Conservation (phyloP, 2,329 filamentous ascomycete species). For the Xylariales sp. region DNA sequence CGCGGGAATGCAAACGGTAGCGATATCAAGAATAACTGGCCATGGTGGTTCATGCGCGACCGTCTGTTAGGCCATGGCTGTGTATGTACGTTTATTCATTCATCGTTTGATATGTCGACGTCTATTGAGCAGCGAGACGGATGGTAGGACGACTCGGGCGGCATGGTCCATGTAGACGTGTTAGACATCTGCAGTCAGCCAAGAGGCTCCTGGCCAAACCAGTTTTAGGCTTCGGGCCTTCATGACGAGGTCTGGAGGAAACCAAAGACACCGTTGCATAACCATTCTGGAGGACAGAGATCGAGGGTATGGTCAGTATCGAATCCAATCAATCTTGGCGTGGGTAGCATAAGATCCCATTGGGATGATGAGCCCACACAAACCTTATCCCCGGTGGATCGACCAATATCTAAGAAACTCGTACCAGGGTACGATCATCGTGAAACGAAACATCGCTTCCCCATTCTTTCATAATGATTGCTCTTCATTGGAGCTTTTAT, state of each 20-base stretch:
- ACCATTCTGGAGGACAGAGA: neutral
- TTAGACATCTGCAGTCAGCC: neutral
- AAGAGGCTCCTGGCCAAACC: neutral
- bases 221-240: neutral
- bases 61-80: constrained; percentile 5
- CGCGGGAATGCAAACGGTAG: constrained; percentile 6
- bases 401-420: constrained; percentile 8
- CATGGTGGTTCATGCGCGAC: neutral
- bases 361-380: constrained; percentile 1
- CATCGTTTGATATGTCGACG: neutral
- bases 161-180: neutral
- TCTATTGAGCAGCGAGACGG: neutral
- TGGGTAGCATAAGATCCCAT: constrained; percentile 5
- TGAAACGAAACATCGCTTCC: constrained; percentile 5
- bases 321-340: constrained; percentile 1
- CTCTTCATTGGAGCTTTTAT: neutral
- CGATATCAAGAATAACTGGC: neutral
- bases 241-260: neutral
- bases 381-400: neutral
- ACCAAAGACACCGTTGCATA: neutral
- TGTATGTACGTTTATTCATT: neutral
- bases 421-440: neutral
- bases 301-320: neutral
- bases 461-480: constrained; percentile 1
- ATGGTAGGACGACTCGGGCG: neutral